Evolutionary conservation across 1,139 yeast genomes (phyloP), one percentile per base, ranked within the genome.

Genomic region (Lizanozyma gosingica): DNA sequence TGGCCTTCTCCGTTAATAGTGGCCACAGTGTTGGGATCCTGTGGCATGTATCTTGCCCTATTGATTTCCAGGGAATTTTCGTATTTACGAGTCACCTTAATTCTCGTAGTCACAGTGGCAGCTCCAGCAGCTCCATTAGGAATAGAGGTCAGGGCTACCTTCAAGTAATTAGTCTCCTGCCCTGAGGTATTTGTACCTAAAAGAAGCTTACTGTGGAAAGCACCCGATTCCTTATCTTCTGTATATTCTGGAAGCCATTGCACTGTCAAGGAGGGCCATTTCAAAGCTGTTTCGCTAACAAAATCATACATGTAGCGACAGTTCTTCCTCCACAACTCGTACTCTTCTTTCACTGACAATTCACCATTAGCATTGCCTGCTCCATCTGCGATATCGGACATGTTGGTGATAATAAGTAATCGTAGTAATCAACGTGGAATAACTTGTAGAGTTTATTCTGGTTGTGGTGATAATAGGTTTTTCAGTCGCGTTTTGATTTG

Each of bases 161-260:
- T 84, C 47, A 92, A 60, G 57, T 78, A 86, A 55, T 92, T 85
- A 3, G 74, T 73, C 41, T 81, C 94, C 42, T 77, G 80, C 2
- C 87, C 94, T 1, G 90, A 77, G 0, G 97, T 86, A 55, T 86
- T 90, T 0, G 98, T 92, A 11, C 97, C 95, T 35, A 90, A 61
- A 17, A 90, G 58, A 42, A 92, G 58, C 38, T 55, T 59, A 27
- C 71, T 57, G 52, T 68, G 63, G 55, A 75, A 46, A 54, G 73
- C 47, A 47, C 71, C 54, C 60, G 63, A 40, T 60, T 44, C 49
- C 17, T 48, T 51, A 22, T 46, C 47, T n/a, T 40, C 45, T 1
- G 47, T 40, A 44, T 57, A 60, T 39, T 73, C 67, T 1, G 88
- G 88, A 15, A 82, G 60, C 87, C 92, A 83, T 60, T 83, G 85